Base-by-base conservation (phyloP, 768 basidiomycete species). In the Phlebiopsis flavidoalba region DNA sequence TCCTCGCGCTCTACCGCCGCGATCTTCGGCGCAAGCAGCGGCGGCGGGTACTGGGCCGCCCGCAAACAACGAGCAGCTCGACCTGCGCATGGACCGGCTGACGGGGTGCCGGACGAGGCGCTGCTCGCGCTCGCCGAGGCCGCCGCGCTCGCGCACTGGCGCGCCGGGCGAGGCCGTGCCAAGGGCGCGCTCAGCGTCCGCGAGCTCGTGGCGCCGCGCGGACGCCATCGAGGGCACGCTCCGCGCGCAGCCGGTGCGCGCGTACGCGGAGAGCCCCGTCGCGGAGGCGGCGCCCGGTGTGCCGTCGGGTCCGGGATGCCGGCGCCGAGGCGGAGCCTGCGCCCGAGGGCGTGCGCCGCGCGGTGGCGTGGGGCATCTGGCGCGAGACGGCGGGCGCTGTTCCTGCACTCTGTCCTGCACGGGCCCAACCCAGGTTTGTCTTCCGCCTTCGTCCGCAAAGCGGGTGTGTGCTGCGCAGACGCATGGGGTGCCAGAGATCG, bases 41-140 rank as follows among this genome's bases (percentile, higher is more conserved):
- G 74, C 15, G 37, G 19, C 11, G 78, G 76, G 43, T 83, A 76
- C 67, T 83, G 83, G 77, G 70, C 73, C 50, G 69, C 65, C n/a
- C 49, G 61, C 71, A 57, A 40, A 55, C 54, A 73, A 71, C 65
- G 73, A 74, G 15, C 74, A 78, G 52, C 74, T 74, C 55, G 76
- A 81, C 57, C 73, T 85, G 64, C 80, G 80, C 53, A 86, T 92
- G 81, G 88, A 89, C 64, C 72, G 75, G 50, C 72, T 92, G 61
- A 86, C 83, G 22, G 91, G 91, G 31, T 92, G 90, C 75, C 91
- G 2, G 88, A 93, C 66, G 88, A 88, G 66, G 87, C 84, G 8
- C 73, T 93, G 69, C 80, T 92, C 61, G 88, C 84, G 40, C 81
- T 93, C 61, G 89, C 85, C 22, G 89, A 93, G 68, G 79, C 83